Evolutionary conservation across 306 rosid genomes (phyloP).

Genomic region (Delonix regia): DNA sequence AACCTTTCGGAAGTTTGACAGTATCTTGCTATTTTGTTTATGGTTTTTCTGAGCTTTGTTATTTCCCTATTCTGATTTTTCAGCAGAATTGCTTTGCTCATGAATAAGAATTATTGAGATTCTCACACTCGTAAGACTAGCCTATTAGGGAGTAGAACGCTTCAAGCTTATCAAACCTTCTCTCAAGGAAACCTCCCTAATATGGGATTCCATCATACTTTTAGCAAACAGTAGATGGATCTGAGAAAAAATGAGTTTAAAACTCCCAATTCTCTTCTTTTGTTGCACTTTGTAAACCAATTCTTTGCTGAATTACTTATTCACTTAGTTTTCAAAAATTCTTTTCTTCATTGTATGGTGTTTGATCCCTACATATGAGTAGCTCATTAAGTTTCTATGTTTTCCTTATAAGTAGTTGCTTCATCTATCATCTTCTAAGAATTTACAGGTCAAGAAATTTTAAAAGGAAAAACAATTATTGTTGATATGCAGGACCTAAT

Average conservation of each 20-base stretch:
- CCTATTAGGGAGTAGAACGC: too few relatives aligned
- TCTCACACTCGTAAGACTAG: too few relatives aligned
- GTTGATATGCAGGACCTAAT: constrained; percentile 73
- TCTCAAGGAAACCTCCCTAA: too few relatives aligned
- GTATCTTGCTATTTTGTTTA: too few relatives aligned
- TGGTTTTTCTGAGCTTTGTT: too few relatives aligned
- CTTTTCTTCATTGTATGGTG: not conserved
- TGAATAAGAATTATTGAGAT: too few relatives aligned
- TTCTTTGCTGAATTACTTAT: not conserved
- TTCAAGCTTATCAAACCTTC: too few relatives aligned
- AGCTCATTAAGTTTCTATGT: not conserved
- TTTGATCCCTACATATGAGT: not conserved
- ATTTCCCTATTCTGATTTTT: too few relatives aligned
- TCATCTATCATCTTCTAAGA: constrained; percentile 25
- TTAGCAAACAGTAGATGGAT: not conserved
- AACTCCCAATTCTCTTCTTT: not conserved
- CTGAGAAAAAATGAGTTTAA: not conserved
- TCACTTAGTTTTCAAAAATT: not conserved
- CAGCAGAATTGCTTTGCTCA: too few relatives aligned
- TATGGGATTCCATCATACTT: too few relatives aligned
- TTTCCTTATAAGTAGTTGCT: constrained; percentile 18
- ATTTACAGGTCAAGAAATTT: constrained; percentile 11
- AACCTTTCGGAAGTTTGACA: too few relatives aligned
- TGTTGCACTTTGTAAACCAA: not conserved
- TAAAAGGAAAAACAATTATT: not conserved